Evolutionary conservation across 306 rosid species (phyloP), one percentile per base, ranked within the genome.

Genomic region (Quercus aquifolioides): DNA sequence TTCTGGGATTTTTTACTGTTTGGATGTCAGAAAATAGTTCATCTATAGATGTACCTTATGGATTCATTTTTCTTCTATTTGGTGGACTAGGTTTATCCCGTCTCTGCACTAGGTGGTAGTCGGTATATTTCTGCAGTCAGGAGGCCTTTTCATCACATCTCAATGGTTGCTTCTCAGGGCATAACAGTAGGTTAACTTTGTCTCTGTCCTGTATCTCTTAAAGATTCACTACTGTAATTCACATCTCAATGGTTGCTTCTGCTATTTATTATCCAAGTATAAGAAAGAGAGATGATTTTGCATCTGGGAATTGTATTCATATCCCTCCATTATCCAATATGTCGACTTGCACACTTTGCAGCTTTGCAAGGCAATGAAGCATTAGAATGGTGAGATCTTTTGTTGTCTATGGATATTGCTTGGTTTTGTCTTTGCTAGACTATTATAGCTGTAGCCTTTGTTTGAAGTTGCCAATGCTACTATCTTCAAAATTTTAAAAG

Each of bases 131-230:
- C 97, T 81, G 92, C 98, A 67, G 85, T 94, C 52, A 92, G 87
- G 82, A 94, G 85, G 83, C 88, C 98, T 52, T 94, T 94, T 87
- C 82, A 92, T 71, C 93, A 89, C 75, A 83, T 92, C 77, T 85
- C 91, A 41, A 83, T 94, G 91, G 88, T 94, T 87, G 98, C 98
- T 84, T 92, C 98, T 74, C 98, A 89, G 74, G 98, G 98, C 82
- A 89, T 94, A 79, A 88, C 78, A 46, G 78, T 86, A 55, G 98
- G 97, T 92, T 84, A 74, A 30, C 20, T 77, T 78, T 31, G n/a
- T 70, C 25, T 70, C 30, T 14, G 26, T 41, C 70, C 11, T 35
- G n/a, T 58, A n/a, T 33, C 55, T 51, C 43, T 31, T 56, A 75
- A 33, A 33, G 78, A 46, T 18, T 43, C 21, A 35, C 38, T 14